Evolutionary conservation across 2,329 filamentous ascomycete species (phyloP).

Genomic region (Alternaria rosae): DNA sequence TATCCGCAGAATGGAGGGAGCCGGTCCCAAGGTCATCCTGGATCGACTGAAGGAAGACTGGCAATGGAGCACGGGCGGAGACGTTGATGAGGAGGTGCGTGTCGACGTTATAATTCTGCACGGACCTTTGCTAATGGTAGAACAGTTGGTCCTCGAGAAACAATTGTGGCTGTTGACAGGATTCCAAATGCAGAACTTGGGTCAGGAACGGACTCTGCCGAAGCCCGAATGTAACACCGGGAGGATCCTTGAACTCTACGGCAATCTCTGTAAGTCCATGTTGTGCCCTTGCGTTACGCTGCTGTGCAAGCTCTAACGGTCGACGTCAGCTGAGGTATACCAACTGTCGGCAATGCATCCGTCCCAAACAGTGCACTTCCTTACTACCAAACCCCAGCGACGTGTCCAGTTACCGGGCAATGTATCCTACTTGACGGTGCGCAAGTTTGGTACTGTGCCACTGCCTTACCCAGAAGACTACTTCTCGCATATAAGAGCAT

Average conservation of each 20-base stretch:
- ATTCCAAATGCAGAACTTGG: slow-evolving; percentile 53
- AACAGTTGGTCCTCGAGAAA: slow-evolving; percentile 58
- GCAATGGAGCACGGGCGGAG: slow-evolving; percentile 49
- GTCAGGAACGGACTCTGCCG: slow-evolving; percentile 30
- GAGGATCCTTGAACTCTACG: slow-evolving; percentile 50
- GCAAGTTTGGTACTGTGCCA: slow-evolving; percentile 53
- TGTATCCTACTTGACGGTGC: slow-evolving; percentile 38
- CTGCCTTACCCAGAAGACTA: slow-evolving; percentile 56
- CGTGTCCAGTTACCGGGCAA: slow-evolving; percentile 46
- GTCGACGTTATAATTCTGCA: not conserved
- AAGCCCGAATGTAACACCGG: slow-evolving; percentile 40
- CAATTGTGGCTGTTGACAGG: slow-evolving; percentile 69
- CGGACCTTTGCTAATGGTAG: slow-evolving; percentile 1
- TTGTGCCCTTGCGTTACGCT: slow-evolving; percentile 22
- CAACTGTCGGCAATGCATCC: slow-evolving; percentile 55
- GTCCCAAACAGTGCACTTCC: slow-evolving; percentile 46
- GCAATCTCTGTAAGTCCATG: slow-evolving; percentile 48
- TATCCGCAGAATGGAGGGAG: slow-evolving; percentile 63
- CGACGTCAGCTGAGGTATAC: slow-evolving; percentile 51
- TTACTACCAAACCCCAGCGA: slow-evolving; percentile 43
- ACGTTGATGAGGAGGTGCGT: slow-evolving; percentile 55
- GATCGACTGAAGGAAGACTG: slow-evolving; percentile 62
- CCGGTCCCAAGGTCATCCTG: slow-evolving; percentile 61
- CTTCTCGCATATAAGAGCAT: slow-evolving; percentile 50
- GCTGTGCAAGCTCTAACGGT: slow-evolving; percentile 39